phyloP scores from a whole-genome alignment of 345 rosid genomes.

The Brassica carinata region DNA sequence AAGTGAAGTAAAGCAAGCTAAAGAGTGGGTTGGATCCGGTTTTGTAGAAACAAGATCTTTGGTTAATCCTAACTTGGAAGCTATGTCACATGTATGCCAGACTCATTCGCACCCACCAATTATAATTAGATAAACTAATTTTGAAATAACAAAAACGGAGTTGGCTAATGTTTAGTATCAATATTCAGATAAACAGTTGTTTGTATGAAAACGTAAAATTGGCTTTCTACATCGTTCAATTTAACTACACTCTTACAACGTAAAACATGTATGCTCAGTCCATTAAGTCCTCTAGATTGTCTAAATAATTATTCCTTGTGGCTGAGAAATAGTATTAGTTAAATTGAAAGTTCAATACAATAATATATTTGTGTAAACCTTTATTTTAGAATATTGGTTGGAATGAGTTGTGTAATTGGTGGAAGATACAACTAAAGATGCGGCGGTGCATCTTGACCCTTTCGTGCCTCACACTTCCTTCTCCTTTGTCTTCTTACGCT shows the following conservation, averaged over 20 bases:
- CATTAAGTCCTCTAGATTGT: not conserved
- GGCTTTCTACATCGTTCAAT: not conserved
- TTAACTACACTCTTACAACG: not conserved
- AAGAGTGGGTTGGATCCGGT: slow-evolving; percentile 36
- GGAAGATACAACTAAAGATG: slow-evolving; percentile 34
- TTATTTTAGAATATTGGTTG: slow-evolving; percentile 9
- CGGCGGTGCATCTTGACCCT: slow-evolving; percentile 47
- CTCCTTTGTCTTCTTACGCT: slow-evolving; percentile 45
- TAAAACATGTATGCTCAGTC: not conserved
- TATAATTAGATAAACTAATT: not conserved
- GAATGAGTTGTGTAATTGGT: slow-evolving; percentile 38
- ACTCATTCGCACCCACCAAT: slow-evolving; percentile 35
- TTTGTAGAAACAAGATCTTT: slow-evolving; percentile 30
- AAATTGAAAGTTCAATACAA: not conserved
- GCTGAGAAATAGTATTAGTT: not conserved
- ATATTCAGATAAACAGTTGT: not conserved
- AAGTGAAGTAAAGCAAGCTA: slow-evolving; percentile 42
- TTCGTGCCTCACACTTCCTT: slow-evolving; percentile 46
- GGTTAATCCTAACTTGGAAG: slow-evolving; percentile 43
- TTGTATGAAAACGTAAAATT: not conserved
- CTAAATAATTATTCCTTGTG: not conserved
- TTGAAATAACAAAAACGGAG: not conserved
- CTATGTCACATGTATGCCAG: slow-evolving; percentile 45
- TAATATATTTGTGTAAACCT: not conserved
- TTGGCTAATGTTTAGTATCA: not conserved